Conservation (phyloP, 1,284 basidiomycete species). For the Nidula niveotomentosa region DNA sequence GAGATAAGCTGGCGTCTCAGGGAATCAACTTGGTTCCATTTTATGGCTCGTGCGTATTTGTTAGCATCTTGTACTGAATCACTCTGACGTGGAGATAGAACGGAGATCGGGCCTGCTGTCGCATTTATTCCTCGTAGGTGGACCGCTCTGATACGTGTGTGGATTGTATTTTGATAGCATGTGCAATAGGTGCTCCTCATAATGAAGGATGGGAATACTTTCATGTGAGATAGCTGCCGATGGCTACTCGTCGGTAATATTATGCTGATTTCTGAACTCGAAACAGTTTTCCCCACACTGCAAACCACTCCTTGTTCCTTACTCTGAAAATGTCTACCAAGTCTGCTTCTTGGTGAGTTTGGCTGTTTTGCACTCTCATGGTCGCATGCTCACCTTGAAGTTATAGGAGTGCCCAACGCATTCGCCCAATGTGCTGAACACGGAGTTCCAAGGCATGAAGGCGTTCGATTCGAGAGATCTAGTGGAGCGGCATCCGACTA, state of each 20-base stretch:
- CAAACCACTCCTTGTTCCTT: not conserved
- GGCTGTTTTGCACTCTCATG: slow-evolving; percentile 5
- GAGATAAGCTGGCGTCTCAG: not conserved
- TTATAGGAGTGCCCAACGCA: slow-evolving; percentile 9
- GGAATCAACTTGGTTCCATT: slow-evolving; percentile 11
- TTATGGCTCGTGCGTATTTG: slow-evolving; percentile 13
- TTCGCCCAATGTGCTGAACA: slow-evolving; percentile 14
- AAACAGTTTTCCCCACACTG: not conserved
- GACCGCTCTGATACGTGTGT: not conserved
- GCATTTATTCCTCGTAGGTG: not conserved
- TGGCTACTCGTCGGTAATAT: not conserved
- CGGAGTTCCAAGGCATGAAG: slow-evolving; percentile 15
- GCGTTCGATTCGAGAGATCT: slow-evolving; percentile 39
- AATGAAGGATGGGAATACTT: slow-evolving; percentile 1
- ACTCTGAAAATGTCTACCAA: not conserved
- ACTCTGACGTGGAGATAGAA: not conserved
- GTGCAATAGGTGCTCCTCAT: not conserved
- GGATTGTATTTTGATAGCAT: not conserved
- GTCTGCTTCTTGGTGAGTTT: not conserved
- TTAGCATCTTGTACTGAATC: not conserved
- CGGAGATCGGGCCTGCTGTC: not conserved
- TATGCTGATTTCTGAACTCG: not conserved
- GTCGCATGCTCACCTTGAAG: not conserved
- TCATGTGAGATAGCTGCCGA: not conserved
- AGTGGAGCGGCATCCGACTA: slow-evolving; percentile 42